Evolutionary conservation across 2,329 filamentous ascomycete species (phyloP).

Genomic region (Aspergillus hortae): DNA sequence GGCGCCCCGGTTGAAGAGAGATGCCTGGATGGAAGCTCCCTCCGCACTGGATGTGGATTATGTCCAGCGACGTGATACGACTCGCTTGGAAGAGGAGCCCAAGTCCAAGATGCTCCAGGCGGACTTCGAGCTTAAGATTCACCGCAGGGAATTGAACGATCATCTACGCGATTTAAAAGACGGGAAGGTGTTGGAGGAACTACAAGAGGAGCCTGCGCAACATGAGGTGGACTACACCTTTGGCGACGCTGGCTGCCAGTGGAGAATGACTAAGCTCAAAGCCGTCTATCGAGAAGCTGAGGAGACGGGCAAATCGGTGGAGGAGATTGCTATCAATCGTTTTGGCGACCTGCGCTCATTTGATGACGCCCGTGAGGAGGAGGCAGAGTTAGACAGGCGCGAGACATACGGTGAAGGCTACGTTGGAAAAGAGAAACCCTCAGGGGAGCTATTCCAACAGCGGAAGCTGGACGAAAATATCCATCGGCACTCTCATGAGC

Average conservation of each 20-base stretch:
- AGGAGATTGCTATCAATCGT: slow-evolving; percentile 77
- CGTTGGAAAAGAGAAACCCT: slow-evolving; percentile 78
- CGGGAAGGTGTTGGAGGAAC: slow-evolving; percentile 52
- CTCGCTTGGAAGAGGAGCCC: slow-evolving; percentile 45
- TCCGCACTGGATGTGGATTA: slow-evolving; percentile 82
- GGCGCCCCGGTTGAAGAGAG: slow-evolving; percentile 57
- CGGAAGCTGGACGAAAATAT: slow-evolving; percentile 61
- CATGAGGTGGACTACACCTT: slow-evolving; percentile 76
- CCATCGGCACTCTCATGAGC: slow-evolving; percentile 31
- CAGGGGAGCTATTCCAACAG: slow-evolving; percentile 79
- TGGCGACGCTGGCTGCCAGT: slow-evolving; percentile 83
- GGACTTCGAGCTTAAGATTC: slow-evolving; percentile 68
- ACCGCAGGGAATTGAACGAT: slow-evolving; percentile 76
- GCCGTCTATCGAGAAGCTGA: slow-evolving; percentile 78
- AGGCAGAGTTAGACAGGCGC: slow-evolving; percentile 80
- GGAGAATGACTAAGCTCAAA: slow-evolving; percentile 94
- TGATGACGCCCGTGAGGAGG: slow-evolving; percentile 89
- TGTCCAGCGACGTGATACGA: slow-evolving; percentile 58
- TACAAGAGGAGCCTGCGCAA: slow-evolving; percentile 52
- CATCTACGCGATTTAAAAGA: slow-evolving; percentile 62
- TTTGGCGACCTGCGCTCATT: slow-evolving; percentile 81
- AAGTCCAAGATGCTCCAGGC: slow-evolving; percentile 44
- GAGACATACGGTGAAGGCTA: slow-evolving; percentile 82
- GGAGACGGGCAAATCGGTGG: slow-evolving; percentile 66
- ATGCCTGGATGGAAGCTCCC: slow-evolving; percentile 93